Percentiles rank a stretch among this genome's conserved stretches.
These are phyloP conservation scores for Suhomyces chickasaworum DNA, from an alignment of 1,139 yeast species.

Conservation along the genomic window DNA sequence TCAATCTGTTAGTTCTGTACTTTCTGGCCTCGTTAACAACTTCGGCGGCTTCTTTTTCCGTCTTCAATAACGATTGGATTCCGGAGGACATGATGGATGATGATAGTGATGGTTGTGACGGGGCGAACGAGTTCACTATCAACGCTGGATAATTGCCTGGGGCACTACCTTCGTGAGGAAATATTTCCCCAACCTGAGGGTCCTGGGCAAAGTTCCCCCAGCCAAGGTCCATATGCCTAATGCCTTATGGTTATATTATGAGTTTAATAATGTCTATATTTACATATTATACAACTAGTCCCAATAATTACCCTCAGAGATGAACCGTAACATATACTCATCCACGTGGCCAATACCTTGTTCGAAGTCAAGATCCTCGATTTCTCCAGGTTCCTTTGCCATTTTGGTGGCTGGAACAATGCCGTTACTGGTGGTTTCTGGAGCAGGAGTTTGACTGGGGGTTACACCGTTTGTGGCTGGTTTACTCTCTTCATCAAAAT, in stretches of 20 bases:
- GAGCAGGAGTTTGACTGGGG: constrained; percentile 27
- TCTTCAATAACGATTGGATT: constrained; percentile 46
- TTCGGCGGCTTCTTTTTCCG: constrained; percentile 96
- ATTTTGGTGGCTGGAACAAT: not conserved
- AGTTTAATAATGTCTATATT: not conserved
- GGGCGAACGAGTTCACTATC: not conserved
- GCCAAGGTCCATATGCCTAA: too few relatives aligned
- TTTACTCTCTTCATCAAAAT: constrained; percentile 55
- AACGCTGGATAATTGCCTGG: not conserved
- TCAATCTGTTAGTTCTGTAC: constrained; percentile 80
- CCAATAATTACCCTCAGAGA: constrained; percentile 77
- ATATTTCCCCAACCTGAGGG: too few relatives aligned
- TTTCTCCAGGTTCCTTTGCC: constrained; percentile 17
- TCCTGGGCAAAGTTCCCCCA: too few relatives aligned
- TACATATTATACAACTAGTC: constrained; percentile 30
- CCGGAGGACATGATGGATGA: constrained; percentile 29
- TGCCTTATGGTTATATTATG: too few relatives aligned
- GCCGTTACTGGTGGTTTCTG: constrained; percentile 18
- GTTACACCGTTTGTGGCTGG: constrained; percentile 37
- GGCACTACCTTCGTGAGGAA: too few relatives aligned
- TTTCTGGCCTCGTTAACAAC: constrained; percentile 89
- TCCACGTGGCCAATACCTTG: constrained; percentile 86
- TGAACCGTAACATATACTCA: constrained; percentile 91
- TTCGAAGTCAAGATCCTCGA: constrained; percentile 57
- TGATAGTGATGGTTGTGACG: not conserved